Evolutionary conservation across 2,329 filamentous ascomycete genomes (phyloP).

Genomic region (Epichloe amarillans): DNA sequence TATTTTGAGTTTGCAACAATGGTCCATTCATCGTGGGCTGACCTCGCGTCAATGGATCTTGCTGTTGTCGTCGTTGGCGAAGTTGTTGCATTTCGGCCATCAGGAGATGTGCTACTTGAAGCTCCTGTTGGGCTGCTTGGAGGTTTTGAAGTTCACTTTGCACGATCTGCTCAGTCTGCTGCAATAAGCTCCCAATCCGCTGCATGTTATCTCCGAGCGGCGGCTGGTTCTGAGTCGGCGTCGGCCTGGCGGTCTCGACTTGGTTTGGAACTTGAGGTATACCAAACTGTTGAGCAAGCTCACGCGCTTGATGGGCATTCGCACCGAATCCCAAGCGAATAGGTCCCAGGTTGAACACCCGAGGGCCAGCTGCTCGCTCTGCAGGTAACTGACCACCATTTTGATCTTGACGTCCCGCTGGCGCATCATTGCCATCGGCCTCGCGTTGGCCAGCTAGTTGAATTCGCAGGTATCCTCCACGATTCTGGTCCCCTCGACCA

Average conservation of each 20-base stretch:
- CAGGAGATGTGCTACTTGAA: slow-evolving; percentile 54
- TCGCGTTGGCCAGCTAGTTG: slow-evolving; percentile 12
- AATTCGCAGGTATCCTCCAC: slow-evolving; percentile 17
- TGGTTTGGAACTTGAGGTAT: slow-evolving; percentile 20
- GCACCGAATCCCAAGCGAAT: slow-evolving; percentile 66
- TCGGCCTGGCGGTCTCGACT: slow-evolving; percentile 9
- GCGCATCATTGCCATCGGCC: slow-evolving; percentile 5
- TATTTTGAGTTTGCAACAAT: slow-evolving; percentile 6
- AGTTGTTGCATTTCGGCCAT: slow-evolving; percentile 55
- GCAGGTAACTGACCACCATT: slow-evolving; percentile 10
- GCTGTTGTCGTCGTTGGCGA: slow-evolving; percentile 35
- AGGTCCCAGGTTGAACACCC: slow-evolving; percentile 61
- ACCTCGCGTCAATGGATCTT: slow-evolving; percentile 14
- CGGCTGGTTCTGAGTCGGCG: slow-evolving; percentile 8
- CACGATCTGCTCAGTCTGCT: slow-evolving; percentile 55
- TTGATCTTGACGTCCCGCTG: slow-evolving; percentile 5
- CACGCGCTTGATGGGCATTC: slow-evolving; percentile 50
- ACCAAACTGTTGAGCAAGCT: slow-evolving; percentile 52
- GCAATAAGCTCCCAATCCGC: slow-evolving; percentile 45
- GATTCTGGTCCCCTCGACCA: slow-evolving; percentile 14
- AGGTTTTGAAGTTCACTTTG: slow-evolving; percentile 52
- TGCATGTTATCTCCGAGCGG: slow-evolving; percentile 19
- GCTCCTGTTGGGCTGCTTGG: slow-evolving; percentile 50
- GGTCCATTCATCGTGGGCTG: slow-evolving; percentile 7
- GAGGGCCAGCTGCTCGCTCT: slow-evolving; percentile 28